These are phyloP conservation scores for Colletotrichum somersetense DNA, from an alignment of 2,329 filamentous ascomycete genomes.

Conservation along the genomic window DNA sequence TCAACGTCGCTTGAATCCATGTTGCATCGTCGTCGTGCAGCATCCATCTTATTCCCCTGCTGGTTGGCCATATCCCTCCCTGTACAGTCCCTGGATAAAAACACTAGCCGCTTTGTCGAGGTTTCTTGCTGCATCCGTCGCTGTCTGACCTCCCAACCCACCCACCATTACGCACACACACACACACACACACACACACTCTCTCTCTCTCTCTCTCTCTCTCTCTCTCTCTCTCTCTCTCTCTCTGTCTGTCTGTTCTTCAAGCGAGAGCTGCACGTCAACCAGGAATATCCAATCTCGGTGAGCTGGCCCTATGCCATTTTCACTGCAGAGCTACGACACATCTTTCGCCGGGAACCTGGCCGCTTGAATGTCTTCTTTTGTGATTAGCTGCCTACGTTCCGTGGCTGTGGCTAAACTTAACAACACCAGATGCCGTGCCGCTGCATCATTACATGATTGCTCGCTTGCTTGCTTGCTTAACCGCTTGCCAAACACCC, in stretches of 20 bases:
- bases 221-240: no score
- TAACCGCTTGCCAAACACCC: slow-evolving; percentile 27
- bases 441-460: slow-evolving; percentile 40
- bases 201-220: no score
- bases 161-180: neutral
- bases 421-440: slow-evolving; percentile 42
- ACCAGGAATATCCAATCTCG: slow-evolving; percentile 7
- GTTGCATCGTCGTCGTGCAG: slow-evolving; percentile 21
- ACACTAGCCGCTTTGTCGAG: slow-evolving; percentile 11
- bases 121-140: neutral
- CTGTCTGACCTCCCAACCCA: neutral
- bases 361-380: slow-evolving; percentile 11
- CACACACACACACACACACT: no score
- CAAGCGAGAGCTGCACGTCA: slow-evolving; percentile 19
- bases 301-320: slow-evolving; percentile 13
- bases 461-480: slow-evolving; percentile 23
- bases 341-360: neutral
- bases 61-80: neutral
- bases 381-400: slow-evolving; percentile 32
- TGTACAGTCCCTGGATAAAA: slow-evolving; percentile 1
- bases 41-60: slow-evolving; percentile 18
- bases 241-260: neutral
- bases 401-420: slow-evolving; percentile 40
- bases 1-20: slow-evolving; percentile 30
- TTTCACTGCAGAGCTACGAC: slow-evolving; percentile 22